These are phyloP conservation scores for Cucurbita ficifolia DNA, from an alignment of 306 rosid species.

Conservation along the genomic window DNA sequence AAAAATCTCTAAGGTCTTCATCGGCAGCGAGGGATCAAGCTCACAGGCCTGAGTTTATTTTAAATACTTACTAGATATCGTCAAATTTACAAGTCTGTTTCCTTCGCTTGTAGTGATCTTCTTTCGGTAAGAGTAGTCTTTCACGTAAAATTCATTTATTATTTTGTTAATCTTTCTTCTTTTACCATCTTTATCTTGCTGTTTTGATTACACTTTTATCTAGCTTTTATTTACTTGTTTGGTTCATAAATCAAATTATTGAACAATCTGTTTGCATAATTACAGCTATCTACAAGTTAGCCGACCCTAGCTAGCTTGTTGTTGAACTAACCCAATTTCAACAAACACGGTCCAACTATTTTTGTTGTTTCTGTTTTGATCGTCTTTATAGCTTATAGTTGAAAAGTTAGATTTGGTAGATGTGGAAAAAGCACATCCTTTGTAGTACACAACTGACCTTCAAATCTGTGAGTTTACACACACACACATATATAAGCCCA, in stretches of 20 bases:
- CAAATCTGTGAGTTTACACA: not conserved
- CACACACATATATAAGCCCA: not conserved
- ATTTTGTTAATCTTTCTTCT: not conserved
- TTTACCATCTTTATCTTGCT: not conserved
- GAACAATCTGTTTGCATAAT: not conserved
- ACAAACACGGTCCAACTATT: not conserved
- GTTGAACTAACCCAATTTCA: not conserved
- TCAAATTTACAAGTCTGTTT: not conserved
- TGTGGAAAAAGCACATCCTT: not conserved
- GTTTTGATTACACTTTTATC: not conserved
- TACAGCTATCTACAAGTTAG: not conserved
- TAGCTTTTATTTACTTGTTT: not conserved
- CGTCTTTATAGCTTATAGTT: not conserved
- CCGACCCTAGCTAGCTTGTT: not conserved
- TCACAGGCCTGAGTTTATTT: not conserved
- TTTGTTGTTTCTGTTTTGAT: not conserved
- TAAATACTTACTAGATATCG: not conserved
- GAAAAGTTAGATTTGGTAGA: not conserved
- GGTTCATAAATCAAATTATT: not conserved
- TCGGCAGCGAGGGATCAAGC: not conserved
- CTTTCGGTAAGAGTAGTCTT: not conserved
- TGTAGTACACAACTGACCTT: not conserved
- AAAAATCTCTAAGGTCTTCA: not conserved
- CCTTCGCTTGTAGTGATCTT: not conserved
- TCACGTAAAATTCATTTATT: not conserved